Conservation (phyloP, 495 filamentous ascomycete species). For the Trichodelitschia bisporula region DNA sequence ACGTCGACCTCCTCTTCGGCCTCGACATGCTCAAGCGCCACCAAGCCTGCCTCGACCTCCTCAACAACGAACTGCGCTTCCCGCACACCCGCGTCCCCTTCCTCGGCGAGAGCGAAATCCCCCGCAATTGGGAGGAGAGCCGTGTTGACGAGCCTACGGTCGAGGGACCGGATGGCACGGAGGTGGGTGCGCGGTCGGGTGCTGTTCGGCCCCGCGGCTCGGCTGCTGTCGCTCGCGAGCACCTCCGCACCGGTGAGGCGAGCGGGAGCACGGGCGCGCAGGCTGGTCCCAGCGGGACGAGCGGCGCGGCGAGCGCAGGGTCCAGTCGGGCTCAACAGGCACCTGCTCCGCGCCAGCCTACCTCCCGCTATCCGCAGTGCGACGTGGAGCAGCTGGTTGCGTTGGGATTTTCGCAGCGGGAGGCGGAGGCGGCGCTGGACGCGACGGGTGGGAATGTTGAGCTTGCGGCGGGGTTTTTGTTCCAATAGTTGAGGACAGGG, state of each 20-base stretch:
- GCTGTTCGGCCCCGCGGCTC: constrained; percentile 37
- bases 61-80: constrained; percentile 55
- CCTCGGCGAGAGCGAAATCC: constrained; percentile 79
- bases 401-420: constrained; percentile 49
- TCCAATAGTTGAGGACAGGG: too few species aligned
- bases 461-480: constrained; percentile 55
- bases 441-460: constrained; percentile 63
- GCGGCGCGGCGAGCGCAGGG: background rate
- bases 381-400: constrained; percentile 45
- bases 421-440: constrained; percentile 52
- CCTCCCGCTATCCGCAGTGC: constrained; percentile 23
- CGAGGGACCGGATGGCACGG: constrained; percentile 60
- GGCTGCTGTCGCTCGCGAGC: too few species aligned
- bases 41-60: constrained; percentile 76
- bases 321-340: background rate
- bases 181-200: constrained; percentile 64
- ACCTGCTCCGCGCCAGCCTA: background rate
- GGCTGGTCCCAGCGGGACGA: background rate
- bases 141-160: constrained; percentile 62
- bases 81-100: constrained; percentile 65
- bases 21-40: constrained; percentile 92
- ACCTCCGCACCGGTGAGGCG: constrained; percentile 14
- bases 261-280: background rate
- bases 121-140: constrained; percentile 48
- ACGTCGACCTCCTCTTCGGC: constrained; percentile 82